Evolutionary conservation across 2,329 filamentous ascomycete species (phyloP), one percentile per base, ranked within the genome.

Genomic region (Colletotrichum orbiculare): DNA sequence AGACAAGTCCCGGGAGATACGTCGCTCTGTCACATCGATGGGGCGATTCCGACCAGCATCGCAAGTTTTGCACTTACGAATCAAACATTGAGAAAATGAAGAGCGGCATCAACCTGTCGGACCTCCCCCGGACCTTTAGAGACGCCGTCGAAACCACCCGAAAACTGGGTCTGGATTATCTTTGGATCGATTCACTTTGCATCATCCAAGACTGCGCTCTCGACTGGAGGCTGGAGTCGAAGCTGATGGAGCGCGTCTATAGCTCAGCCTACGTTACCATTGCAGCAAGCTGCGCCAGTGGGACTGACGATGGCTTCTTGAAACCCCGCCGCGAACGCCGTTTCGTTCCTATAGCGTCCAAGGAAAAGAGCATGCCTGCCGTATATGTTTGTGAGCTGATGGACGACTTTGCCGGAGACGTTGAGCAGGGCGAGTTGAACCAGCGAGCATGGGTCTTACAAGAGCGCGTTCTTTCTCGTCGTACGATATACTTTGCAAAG

Each of bases 391-490:
- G 74, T 35, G 43, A 69, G n/a, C 12, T 59, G 13, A 71, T 77
- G 1, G 77, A 78, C 54, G 67, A 79, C 63, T 80, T 80, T 62
- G 48, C 69, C 6, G 13, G 35, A 17, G 64, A 81, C 10, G 77
- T 80, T 1, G 67, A 74, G 1, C 50, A 74, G 0, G 68, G 73
- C 0, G 12, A 66, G 1, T 66, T 82, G 3, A 78, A 73, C 55
- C 67, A 60, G 6, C 70, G 79, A 3, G 78, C 74, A 1, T 81
- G 79, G 79, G 78, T 79, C 1, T 47, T 79, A 5, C 78, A 81
- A 60, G 79, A 81, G 60, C 69, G 73, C n/a, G 74, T 72, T 0
- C 66, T 81, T 2, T 73, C 78, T 0, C 71, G 73, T 8, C 70
- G 79, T 9, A 76, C 74, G 0, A 75, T 81, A 11, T 77, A 74